Evolutionary conservation across 176 grass and related monocot species (phyloP).

Genomic region (Cenchrus purpureus): DNA sequence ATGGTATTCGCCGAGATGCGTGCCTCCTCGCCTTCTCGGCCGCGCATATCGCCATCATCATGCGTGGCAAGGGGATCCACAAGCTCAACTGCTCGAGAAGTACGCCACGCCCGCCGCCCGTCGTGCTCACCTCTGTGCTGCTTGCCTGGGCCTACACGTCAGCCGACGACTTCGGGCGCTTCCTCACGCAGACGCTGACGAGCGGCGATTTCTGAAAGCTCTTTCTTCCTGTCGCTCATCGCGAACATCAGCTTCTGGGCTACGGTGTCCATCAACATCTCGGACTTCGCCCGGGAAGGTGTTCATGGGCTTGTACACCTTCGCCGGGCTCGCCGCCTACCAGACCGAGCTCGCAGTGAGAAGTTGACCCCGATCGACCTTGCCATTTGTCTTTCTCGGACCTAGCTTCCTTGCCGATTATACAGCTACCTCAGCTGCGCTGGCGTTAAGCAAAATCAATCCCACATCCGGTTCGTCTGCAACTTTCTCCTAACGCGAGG

Average conservation of each 20-base stretch:
- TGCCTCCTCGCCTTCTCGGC: constrained; percentile 66
- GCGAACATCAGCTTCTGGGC: constrained; percentile 98
- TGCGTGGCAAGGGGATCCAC: constrained; percentile 73
- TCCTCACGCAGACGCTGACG: constrained; percentile 70
- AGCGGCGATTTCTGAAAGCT: constrained; percentile 65
- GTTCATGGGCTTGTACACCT: constrained; percentile 95
- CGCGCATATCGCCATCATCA: constrained; percentile 69
- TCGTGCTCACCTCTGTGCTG: constrained; percentile 74
- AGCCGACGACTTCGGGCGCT: constrained; percentile 70
- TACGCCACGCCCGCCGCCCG: constrained; percentile 82
- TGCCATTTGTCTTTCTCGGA: no score
- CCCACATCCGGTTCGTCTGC: no score
- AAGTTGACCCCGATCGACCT: no score
- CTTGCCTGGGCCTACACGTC: constrained; percentile 76
- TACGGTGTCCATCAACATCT: constrained; percentile 84
- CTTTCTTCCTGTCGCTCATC: constrained; percentile 87
- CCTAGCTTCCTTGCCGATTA: no score
- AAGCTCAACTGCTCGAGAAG: neutral
- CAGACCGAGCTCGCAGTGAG: no score
- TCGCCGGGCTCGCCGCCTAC: constrained; percentile 61
- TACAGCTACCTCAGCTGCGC: no score
- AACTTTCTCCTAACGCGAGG: no score
- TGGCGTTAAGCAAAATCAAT: no score
- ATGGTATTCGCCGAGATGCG: constrained; percentile 42
- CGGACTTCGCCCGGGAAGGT: constrained; percentile 79